phyloP scores from a whole-genome alignment of 208 protist genomes.

The Herpetomonas samuelpessoai region DNA sequence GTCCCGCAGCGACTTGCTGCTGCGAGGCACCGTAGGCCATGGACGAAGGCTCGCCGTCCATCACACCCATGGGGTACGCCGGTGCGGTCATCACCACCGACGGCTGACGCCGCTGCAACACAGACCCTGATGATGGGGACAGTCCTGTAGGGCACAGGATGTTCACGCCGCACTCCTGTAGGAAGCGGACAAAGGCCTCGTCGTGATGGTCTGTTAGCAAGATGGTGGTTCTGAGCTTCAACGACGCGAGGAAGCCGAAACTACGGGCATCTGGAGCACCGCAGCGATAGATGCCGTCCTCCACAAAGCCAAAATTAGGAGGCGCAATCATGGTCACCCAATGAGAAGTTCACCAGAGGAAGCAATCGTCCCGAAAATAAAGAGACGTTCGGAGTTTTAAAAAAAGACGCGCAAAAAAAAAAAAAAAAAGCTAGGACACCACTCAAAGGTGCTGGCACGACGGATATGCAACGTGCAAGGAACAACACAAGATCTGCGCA shows the following conservation, averaged over 20 bases:
- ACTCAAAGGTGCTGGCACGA: no score
- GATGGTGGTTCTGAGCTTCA: slow-evolving; percentile 95
- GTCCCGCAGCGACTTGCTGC: no score
- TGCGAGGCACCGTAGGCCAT: no score
- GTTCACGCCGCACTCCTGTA: slow-evolving; percentile 92
- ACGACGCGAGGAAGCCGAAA: slow-evolving; percentile 96
- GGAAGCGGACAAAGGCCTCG: slow-evolving; percentile 90
- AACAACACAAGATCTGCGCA: no score
- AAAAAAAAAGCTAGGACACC: not conserved
- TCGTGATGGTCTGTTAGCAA: slow-evolving; percentile 93
- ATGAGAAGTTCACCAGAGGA: not conserved
- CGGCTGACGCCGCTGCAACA: no score
- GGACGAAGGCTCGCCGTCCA: no score
- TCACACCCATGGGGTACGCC: no score
- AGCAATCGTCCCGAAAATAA: not conserved
- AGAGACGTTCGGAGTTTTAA: slow-evolving; percentile 2
- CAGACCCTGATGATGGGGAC: not conserved
- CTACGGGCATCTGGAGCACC: slow-evolving; percentile 95
- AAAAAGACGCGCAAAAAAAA: slow-evolving; percentile 11
- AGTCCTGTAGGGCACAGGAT: slow-evolving; percentile 39
- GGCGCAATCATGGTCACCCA: slow-evolving; percentile 82
- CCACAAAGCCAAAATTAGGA: slow-evolving; percentile 96
- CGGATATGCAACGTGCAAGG: no score
- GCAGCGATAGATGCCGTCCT: slow-evolving; percentile 95
- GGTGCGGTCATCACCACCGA: no score